Evolutionary conservation across 306 rosid genomes (phyloP), one percentile per base, ranked within the genome.

Genomic region (Prunus padus): DNA sequence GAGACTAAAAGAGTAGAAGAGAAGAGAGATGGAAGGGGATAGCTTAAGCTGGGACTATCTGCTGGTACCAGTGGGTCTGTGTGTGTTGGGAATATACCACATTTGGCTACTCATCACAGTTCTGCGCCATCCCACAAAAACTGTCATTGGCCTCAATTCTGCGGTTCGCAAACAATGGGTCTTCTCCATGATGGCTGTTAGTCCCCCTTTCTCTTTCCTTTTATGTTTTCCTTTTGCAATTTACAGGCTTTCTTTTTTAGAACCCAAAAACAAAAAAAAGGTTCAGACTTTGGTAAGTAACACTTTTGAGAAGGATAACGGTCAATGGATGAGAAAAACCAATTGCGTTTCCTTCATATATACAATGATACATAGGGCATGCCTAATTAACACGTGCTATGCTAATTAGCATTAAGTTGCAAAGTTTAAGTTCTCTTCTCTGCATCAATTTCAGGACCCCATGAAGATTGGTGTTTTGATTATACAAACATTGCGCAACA

Each of bases 81-180:
- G 67, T 73, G 81, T 89, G 76, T 77, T 88, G 66, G 80, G 73
- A 25, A 3, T 61, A 15, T 93, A 93, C 87, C 96, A 93, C 67
- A 19, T 63, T 1, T 91, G 98, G 96, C 86, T 93, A 40, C 79
- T 91, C 67, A 42, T 69, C 83, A 81, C 76, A 5, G 85, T 91
- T 0, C 15, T 46, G 3, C 75, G 74, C 37, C 75, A 70, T 55
- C 97, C 98, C 82, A 75, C 61, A 78, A 75, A 85, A 76, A 91
- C 97, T 62, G 97, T 89, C 65, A 87, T 93, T 64, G 98, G 97
- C 54, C 76, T 93, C 54, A 91, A 91, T 55, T 89, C 89, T 0
- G 82, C 87, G 73, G 67, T 88, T 81, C 97, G 93, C 67, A 87
- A 77, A 33, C 97, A 89, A 16, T 93, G 98, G 98, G 91, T 91